Base-by-base conservation (phyloP, 768 basidiomycete genomes). In the Mycena galopus region DNA sequence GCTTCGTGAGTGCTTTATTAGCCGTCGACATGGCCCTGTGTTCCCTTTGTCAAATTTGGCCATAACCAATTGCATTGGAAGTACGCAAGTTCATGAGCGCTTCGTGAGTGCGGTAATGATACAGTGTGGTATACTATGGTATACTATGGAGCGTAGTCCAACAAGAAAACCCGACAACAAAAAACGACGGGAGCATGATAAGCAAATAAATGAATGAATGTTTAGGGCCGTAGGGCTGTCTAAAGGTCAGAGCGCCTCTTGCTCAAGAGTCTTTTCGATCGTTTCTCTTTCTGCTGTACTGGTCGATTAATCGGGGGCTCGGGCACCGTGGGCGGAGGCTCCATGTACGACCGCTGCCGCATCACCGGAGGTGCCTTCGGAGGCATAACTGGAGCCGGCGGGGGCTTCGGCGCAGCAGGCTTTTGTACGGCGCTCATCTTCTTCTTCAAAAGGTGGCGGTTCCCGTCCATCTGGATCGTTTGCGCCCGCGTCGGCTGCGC, bases 191-290 rank as follows among this genome's bases (percentile, higher is more conserved):
- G 55, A 71, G 55, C n/a, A 57, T 59, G 61, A 58, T 11, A 71
- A 25, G 63, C 64, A 59, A 53, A 68, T 60, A 44, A 25, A 25
- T 29, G 69, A 65, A 56, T 37, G 37, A 55, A 65, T 51, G n/a
- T 50, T 35, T 23, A 11, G 39, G 27, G 63, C 50, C n/a, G 23
- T 29, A 53, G 56, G 14, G 33, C 17, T 29, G 58, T 71, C 77
- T 76, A 84, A 30, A 80, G 76, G 69, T 85, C 82, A 9, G 79
- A 78, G 71, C 83, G 81, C 65, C 84, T 82, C 76, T 88, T 88
- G 78, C 85, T 88, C 70, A 87, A 78, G 10, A 86, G 77, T 67
- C 81, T 82, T 74, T 83, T 84, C 21, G 80, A 76, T 29, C 69
- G 73, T 73, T 80, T 84, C 42, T 84, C 67, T 37, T 80, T 77